phyloP scores from a whole-genome alignment of 305 asterid species.

The Fraxinus sp. region DNA sequence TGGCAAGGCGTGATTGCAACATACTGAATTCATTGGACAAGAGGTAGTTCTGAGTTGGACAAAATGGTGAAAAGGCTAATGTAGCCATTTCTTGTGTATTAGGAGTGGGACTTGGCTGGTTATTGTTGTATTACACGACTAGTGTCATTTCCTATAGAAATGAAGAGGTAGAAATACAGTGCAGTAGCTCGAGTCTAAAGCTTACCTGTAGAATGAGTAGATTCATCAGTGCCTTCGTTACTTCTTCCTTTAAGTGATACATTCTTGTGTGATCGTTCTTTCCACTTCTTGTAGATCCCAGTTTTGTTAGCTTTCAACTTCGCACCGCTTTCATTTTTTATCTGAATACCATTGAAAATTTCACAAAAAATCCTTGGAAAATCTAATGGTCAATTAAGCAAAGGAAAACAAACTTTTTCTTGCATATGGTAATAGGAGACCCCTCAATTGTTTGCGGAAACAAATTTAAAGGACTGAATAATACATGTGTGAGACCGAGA shows the following conservation, averaged over 20 bases:
- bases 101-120: not conserved
- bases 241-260: slow-evolving; percentile 55
- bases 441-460: not conserved
- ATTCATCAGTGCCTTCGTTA: slow-evolving; percentile 43
- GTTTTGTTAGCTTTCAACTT: slow-evolving; percentile 59
- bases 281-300: slow-evolving; percentile 86
- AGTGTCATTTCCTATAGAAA: not conserved
- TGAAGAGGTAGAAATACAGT: not conserved
- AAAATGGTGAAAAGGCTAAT: not conserved
- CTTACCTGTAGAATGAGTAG: slow-evolving; percentile 63
- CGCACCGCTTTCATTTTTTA: slow-evolving; percentile 86
- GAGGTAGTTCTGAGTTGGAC: not conserved
- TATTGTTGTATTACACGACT: not conserved
- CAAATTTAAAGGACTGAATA: not conserved
- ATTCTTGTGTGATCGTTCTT: slow-evolving; percentile 60
- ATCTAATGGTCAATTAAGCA: not conserved
- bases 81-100: not conserved
- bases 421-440: not conserved
- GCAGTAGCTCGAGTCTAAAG: not conserved
- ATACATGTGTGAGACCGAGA: not conserved
- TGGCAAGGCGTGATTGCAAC: not conserved
- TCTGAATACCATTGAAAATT: slow-evolving; percentile 42
- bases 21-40: not conserved
- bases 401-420: not conserved
- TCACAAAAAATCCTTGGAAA: slow-evolving; percentile 11